These are phyloP conservation scores for Pseudozyma flocculosa DNA, from an alignment of 1,284 basidiomycete species.

Conservation along the genomic window DNA sequence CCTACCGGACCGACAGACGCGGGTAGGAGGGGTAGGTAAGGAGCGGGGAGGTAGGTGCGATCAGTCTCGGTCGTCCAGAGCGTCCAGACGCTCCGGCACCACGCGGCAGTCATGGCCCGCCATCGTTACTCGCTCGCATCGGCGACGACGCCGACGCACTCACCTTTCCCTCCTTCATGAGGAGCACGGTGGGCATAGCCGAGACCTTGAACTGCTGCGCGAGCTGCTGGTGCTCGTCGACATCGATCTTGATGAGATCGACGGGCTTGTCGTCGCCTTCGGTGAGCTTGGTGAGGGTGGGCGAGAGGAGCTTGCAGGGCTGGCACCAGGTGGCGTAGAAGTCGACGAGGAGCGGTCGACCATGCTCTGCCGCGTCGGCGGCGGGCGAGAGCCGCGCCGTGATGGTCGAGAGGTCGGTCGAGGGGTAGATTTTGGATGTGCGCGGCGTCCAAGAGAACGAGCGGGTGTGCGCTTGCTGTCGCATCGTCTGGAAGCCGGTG, in stretches of 20 bases:
- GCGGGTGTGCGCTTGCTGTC: too few species aligned
- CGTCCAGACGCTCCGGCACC: too few species aligned
- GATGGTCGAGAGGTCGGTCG: too few species aligned
- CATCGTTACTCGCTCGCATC: too few species aligned
- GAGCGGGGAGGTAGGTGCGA: not conserved
- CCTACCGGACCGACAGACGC: slow-evolving; percentile 3
- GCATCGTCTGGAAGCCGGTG: too few species aligned
- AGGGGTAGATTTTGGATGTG: too few species aligned
- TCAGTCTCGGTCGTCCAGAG: too few species aligned
- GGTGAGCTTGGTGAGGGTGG: slow-evolving; percentile 29
- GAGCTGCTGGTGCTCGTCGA: slow-evolving; percentile 34
- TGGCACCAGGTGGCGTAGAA: slow-evolving; percentile 48
- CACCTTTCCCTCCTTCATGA: slow-evolving; percentile 39
- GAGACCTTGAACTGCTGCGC: slow-evolving; percentile 34
- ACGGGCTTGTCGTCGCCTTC: slow-evolving; percentile 16
- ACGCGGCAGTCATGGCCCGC: too few species aligned
- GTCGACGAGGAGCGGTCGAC: slow-evolving; percentile 35
- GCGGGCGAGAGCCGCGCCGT: too few species aligned
- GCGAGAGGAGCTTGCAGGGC: slow-evolving; percentile 49
- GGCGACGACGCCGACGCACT: too few species aligned
- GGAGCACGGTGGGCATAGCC: slow-evolving; percentile 46
- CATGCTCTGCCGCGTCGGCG: too few species aligned
- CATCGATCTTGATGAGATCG: slow-evolving; percentile 42
- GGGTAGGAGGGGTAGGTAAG: not conserved
- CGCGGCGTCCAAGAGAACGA: too few species aligned